A percentile compares a stretch with the other conserved stretches of the same genome.
Conservation (phyloP, 768 basidiomycete genomes). For the Phaeotremella skinneri region DNA sequence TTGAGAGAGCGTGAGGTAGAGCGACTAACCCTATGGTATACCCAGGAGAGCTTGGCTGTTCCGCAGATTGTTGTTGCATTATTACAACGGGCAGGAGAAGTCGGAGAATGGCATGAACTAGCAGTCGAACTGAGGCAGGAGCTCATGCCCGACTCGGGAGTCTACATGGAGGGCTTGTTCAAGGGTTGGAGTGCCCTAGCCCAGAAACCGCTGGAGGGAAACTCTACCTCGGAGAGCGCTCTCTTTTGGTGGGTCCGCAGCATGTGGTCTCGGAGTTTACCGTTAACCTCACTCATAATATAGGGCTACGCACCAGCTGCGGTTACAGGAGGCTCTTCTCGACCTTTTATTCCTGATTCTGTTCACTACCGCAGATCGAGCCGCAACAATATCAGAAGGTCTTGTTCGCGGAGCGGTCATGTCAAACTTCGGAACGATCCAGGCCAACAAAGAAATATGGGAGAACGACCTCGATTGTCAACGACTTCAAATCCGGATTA, state of each 20-base stretch:
- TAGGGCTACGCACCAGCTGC: constrained; percentile 55
- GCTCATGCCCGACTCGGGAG: constrained; percentile 64
- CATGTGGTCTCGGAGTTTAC: not conserved
- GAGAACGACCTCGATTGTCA: constrained; percentile 48
- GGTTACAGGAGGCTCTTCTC: constrained; percentile 73
- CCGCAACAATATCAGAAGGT: constrained; percentile 34
- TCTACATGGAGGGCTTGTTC: constrained; percentile 65
- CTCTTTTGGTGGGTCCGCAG: constrained; percentile 33
- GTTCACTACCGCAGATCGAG: constrained; percentile 61
- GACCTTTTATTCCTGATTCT: constrained; percentile 87
- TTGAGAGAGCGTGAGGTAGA: constrained; percentile 53
- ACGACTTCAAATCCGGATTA: constrained; percentile 22
- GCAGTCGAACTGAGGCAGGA: constrained; percentile 50
- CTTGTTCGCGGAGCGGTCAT: constrained; percentile 33
- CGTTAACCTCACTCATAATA: constrained; percentile 54
- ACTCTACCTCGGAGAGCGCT: constrained; percentile 16
- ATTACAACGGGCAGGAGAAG: constrained; percentile 66
- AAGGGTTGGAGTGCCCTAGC: constrained; percentile 58
- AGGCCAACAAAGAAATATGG: constrained; percentile 42
- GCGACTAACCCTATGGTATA: constrained; percentile 73
- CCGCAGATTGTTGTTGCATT: constrained; percentile 71
- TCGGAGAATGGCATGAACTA: constrained; percentile 30
- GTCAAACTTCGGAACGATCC: constrained; percentile 39
- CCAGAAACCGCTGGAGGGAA: constrained; percentile 49
- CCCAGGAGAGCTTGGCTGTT: constrained; percentile 71